Conservation (phyloP, 805 yeast genomes). For the Yamadazyma scolyti region DNA sequence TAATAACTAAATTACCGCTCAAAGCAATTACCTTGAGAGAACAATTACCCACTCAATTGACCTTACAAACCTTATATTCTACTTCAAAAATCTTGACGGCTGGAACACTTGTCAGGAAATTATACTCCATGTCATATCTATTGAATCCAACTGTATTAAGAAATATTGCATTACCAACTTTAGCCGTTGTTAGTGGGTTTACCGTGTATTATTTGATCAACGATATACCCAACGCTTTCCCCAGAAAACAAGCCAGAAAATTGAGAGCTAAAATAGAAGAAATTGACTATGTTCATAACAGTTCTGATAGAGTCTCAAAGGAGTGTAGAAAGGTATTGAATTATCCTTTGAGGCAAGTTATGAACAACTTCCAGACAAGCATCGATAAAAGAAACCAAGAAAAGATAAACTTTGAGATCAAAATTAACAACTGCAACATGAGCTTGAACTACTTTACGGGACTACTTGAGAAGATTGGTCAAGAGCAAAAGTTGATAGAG, state of each 20-base stretch:
- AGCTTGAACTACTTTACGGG: slow-evolving; percentile 54
- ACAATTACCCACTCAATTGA: slow-evolving; percentile 33
- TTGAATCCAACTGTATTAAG: slow-evolving; percentile 38
- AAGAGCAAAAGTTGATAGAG: slow-evolving; percentile 39
- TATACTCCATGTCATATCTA: slow-evolving; percentile 28
- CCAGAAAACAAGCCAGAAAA: slow-evolving; percentile 74
- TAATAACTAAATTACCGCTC: slow-evolving; percentile 26
- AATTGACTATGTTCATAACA: slow-evolving; percentile 73
- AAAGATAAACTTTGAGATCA: slow-evolving; percentile 51
- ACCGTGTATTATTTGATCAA: slow-evolving; percentile 60
- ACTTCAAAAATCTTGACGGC: slow-evolving; percentile 37
- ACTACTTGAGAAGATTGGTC: slow-evolving; percentile 41
- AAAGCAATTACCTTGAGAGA: slow-evolving; percentile 28
- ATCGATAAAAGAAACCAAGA: slow-evolving; percentile 59
- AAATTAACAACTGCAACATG: slow-evolving; percentile 52
- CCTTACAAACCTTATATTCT: slow-evolving; percentile 38
- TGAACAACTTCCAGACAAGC: slow-evolving; percentile 60
- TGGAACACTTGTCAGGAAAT: slow-evolving; percentile 40
- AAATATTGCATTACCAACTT: slow-evolving; percentile 51
- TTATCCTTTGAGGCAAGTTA: slow-evolving; percentile 80
- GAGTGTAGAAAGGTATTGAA: slow-evolving; percentile 81
- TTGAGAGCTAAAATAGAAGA: slow-evolving; percentile 58
- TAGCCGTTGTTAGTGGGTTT: slow-evolving; percentile 47
- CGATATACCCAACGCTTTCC: slow-evolving; percentile 88
- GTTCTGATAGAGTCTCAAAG: slow-evolving; percentile 72